Evolutionary conservation across 768 basidiomycete genomes (phyloP).

Genomic region (Trametes coccinea): DNA sequence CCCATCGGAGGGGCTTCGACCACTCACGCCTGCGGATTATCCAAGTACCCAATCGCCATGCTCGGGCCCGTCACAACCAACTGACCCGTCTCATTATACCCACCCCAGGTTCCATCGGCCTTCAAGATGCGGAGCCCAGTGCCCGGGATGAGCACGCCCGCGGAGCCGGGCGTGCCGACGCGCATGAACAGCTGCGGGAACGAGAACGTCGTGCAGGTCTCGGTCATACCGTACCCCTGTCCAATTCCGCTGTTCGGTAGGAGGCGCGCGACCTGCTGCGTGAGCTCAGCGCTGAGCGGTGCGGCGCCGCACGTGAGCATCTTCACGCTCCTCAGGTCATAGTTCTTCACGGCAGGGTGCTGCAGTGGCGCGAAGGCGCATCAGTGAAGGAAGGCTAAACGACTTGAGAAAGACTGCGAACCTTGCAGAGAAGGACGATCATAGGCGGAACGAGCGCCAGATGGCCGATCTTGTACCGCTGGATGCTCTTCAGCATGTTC

Average conservation of each 20-base stretch:
- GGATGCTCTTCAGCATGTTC: conserved; percentile 62
- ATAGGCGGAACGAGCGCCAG: conserved; percentile 60
- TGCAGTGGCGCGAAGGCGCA: conserved; percentile 21
- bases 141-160: conserved; percentile 61
- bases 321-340: conserved; percentile 47
- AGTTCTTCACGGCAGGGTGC: conserved; percentile 54
- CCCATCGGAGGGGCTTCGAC: too few species aligned
- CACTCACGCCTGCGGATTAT: conserved; percentile 61
- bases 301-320: conserved; percentile 59
- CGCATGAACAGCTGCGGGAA: conserved; percentile 45
- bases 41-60: conserved; percentile 57
- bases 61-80: conserved; percentile 60
- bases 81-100: conserved; percentile 62
- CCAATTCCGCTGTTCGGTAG: conserved; percentile 27
- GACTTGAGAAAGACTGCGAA: background rate
- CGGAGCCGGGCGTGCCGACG: conserved; percentile 53
- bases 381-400: background rate
- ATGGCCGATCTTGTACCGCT: conserved; percentile 56
- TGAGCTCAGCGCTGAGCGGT: conserved; percentile 56
- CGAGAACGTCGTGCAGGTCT: conserved; percentile 56
- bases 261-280: conserved; percentile 30
- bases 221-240: conserved; percentile 50
- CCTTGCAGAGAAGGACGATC: conserved; percentile 51
- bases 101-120: conserved; percentile 55
- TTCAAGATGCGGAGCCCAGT: conserved; percentile 56